These are phyloP conservation scores for Naegleria fowleri DNA, from an alignment of 208 protist genomes.

Conservation along the genomic window DNA sequence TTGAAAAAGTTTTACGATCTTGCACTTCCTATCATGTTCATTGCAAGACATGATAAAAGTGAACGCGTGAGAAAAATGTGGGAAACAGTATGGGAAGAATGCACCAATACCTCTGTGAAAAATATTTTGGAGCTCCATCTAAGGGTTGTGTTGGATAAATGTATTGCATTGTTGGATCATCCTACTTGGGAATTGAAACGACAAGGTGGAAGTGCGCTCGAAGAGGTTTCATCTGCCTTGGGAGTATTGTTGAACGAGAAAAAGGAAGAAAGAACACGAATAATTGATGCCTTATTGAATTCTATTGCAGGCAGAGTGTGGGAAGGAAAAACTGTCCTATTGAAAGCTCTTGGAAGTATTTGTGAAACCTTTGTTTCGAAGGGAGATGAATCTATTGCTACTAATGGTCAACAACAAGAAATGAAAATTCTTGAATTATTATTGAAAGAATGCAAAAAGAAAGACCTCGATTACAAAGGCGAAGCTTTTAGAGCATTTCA, in stretches of 20 bases:
- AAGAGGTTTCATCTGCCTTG: neutral
- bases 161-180: slow-evolving; percentile 2
- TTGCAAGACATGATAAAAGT: slow-evolving; percentile 1
- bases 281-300: neutral
- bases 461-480: neutral
- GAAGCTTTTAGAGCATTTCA: neutral
- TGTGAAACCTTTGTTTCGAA: neutral
- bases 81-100: neutral
- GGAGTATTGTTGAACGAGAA: neutral
- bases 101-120: neutral
- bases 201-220: neutral
- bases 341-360: neutral
- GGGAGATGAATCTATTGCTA: neutral
- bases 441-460: neutral
- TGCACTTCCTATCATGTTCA: neutral
- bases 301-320: neutral
- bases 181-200: slow-evolving; percentile 7
- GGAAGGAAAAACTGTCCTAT: slow-evolving; percentile 2
- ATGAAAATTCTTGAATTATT: neutral
- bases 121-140: neutral
- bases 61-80: neutral
- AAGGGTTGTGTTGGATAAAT: neutral
- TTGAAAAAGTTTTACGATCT: neutral
- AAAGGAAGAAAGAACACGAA: neutral
- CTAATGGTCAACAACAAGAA: neutral